Conservation (phyloP, 1,284 basidiomycete genomes). For the Cutaneotrichosporon mucoides region DNA sequence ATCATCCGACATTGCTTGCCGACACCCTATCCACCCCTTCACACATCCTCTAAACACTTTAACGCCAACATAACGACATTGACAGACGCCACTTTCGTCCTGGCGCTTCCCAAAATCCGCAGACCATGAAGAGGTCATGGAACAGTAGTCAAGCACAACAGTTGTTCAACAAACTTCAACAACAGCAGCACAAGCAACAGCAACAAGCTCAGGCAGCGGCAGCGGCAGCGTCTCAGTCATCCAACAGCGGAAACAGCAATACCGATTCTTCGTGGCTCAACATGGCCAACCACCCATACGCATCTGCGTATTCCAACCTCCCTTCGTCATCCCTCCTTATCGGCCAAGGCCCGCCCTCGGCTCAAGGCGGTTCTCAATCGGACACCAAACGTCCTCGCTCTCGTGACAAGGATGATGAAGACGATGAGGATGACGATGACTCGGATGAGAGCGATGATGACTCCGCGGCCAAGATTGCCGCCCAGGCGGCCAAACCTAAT, state of each 20-base stretch:
- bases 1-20: too few species aligned
- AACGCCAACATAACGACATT: too few species aligned
- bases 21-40: too few species aligned
- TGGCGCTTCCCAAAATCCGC: background rate
- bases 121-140: slow-evolving; percentile 18
- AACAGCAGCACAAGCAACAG: slow-evolving; percentile 8
- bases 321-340: slow-evolving; percentile 10
- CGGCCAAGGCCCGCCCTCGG: background rate
- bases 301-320: slow-evolving; percentile 37
- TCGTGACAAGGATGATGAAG: slow-evolving; percentile 13
- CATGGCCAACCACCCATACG: slow-evolving; percentile 38
- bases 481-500: slow-evolving; percentile 18
- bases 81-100: background rate
- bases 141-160: slow-evolving; percentile 11
- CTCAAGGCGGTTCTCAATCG: background rate
- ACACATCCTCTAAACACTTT: too few species aligned
- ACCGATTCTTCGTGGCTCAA: slow-evolving; percentile 4
- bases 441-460: slow-evolving; percentile 36
- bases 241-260: background rate
- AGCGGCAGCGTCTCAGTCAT: background rate
- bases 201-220: background rate
- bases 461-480: slow-evolving; percentile 21
- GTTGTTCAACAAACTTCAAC: slow-evolving; percentile 4
- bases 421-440: slow-evolving; percentile 27
- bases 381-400: slow-evolving; percentile 18